Base-by-base conservation (phyloP, 2,329 filamentous ascomycete genomes). In the Chrysosporium keratinophilum region DNA sequence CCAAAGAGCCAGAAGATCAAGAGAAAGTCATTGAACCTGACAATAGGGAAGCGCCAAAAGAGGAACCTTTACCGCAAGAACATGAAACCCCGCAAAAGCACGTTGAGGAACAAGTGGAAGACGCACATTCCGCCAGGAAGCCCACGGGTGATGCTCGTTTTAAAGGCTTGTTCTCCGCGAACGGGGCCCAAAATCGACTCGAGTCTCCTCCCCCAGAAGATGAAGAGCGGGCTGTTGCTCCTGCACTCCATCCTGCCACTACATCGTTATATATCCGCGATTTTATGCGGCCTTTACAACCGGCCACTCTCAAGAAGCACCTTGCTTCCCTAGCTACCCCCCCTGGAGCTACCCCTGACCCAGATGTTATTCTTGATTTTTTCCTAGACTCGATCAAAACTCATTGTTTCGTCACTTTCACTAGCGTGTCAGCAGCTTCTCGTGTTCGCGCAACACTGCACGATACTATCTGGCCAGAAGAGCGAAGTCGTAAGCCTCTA, bases 321-420 rank as follows among this genome's bases (percentile, higher is more conserved):
- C 76, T 97, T 3, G 66, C 79, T 42, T 72, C 78, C 5, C 78
- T 96, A 40, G 87, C 88, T 1, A 76, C 82, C 2, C 75, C 82
- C 0, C 74, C 79, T 1, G 72, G 72, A 23, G 67, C 72, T 17
- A 67, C 76, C 2, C 68, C 75, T 1, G 74, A 82, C 48, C 67
- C 78, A 5, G 74, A 79, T 35, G 70, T 80, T 11, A 74, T 95
- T 39, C 70, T 78, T 17, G 74, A 80, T 23, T 88, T 94, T 64
- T 88, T 87, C 65, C 77, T 97, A 39, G 91, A 97, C 66, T 76
- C 78, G 33, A 87, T 97, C 63, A 84, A 87, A 59, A 94, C 90
- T 0, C 93, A 98, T 67, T 88, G 88, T 7, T 87, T 96, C 64
- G 85, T 84, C 37, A 74, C 80, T 20, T 91, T 97, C 66, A 73